phyloP scores from a whole-genome alignment of 257 asterid genomes.

The Scutellaria baicalensis region DNA sequence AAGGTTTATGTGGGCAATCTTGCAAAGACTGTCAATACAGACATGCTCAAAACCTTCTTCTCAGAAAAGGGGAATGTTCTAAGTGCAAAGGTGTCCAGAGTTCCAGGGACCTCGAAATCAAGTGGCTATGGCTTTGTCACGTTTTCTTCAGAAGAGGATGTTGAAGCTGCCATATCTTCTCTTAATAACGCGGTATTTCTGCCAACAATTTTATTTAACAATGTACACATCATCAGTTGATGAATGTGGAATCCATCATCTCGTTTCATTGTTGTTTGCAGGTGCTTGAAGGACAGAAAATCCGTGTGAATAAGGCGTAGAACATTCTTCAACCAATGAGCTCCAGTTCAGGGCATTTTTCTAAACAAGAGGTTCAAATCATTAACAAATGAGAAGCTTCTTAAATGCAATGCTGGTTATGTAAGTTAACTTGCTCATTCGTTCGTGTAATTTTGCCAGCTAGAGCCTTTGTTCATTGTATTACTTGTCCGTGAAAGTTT shows the following conservation, averaged over 20 bases:
- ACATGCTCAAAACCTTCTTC: constrained; percentile 52
- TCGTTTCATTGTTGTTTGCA: constrained; percentile 22
- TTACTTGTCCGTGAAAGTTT: not conserved
- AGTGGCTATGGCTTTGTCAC: constrained; percentile 88
- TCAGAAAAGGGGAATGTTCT: constrained; percentile 67
- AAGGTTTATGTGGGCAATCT: constrained; percentile 91
- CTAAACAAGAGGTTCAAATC: not conserved
- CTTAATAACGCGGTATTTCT: constrained; percentile 53
- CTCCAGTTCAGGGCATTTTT: not conserved
- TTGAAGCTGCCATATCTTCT: constrained; percentile 79
- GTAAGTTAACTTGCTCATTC: not conserved
- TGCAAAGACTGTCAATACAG: constrained; percentile 70
- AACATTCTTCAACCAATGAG: not conserved
- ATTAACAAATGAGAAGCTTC: not conserved
- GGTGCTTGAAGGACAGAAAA: constrained; percentile 87
- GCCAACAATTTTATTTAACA: not conserved
- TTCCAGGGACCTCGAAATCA: constrained; percentile 87
- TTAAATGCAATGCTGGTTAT: not conserved
- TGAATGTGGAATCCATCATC: not conserved
- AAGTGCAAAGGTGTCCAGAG: constrained; percentile 76
- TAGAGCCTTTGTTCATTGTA: not conserved
- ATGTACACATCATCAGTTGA: too few species aligned
- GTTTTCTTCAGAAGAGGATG: constrained; percentile 80
- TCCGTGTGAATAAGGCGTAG: constrained; percentile 85
- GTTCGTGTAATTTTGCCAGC: not conserved